phyloP scores from a whole-genome alignment of 352 stramenopile genomes.

The Globisporangium nagaii region DNA sequence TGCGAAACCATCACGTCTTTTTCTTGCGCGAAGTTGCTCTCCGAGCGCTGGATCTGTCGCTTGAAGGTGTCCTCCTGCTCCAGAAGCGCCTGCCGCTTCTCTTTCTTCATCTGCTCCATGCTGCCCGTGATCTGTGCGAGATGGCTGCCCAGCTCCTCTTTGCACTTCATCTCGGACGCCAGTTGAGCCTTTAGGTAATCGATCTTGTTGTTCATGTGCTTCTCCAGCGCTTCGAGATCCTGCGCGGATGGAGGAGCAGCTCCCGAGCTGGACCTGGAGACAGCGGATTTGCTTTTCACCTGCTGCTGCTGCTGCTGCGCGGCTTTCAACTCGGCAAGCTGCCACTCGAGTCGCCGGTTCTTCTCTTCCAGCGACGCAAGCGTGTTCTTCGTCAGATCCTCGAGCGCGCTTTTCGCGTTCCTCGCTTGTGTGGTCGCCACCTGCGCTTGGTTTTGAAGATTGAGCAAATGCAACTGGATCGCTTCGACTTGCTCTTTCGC shows the following conservation, averaged over 20 bases:
- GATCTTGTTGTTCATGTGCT: slow-evolving; percentile 73
- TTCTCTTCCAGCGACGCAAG: slow-evolving; percentile 57
- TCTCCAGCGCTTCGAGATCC: slow-evolving; percentile 53
- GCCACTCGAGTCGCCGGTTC: slow-evolving; percentile 49
- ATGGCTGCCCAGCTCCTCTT: slow-evolving; percentile 71
- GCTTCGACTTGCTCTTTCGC: slow-evolving; percentile 52
- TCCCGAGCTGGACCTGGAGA: not conserved
- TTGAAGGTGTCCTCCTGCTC: slow-evolving; percentile 64
- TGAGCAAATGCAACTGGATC: slow-evolving; percentile 37
- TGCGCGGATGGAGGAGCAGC: slow-evolving; percentile 1
- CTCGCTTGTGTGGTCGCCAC: slow-evolving; percentile 46
- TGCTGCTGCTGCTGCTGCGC: slow-evolving; percentile 15
- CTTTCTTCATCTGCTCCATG: slow-evolving; percentile 64
- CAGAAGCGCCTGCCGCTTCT: slow-evolving; percentile 38
- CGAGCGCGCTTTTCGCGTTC: slow-evolving; percentile 35
- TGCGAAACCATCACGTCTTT: slow-evolving; percentile 42
- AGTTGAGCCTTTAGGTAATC: slow-evolving; percentile 82
- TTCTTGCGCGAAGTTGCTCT: slow-evolving; percentile 45
- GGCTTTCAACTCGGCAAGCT: slow-evolving; percentile 36
- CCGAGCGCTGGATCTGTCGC: slow-evolving; percentile 38
- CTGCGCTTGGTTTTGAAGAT: slow-evolving; percentile 49
- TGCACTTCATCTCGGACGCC: slow-evolving; percentile 80
- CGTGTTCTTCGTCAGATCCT: slow-evolving; percentile 47
- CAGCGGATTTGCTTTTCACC: slow-evolving; percentile 3
- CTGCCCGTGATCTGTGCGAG: slow-evolving; percentile 53